Base-by-base conservation (phyloP, 345 rosid species). In the Dovyalis caffra region DNA sequence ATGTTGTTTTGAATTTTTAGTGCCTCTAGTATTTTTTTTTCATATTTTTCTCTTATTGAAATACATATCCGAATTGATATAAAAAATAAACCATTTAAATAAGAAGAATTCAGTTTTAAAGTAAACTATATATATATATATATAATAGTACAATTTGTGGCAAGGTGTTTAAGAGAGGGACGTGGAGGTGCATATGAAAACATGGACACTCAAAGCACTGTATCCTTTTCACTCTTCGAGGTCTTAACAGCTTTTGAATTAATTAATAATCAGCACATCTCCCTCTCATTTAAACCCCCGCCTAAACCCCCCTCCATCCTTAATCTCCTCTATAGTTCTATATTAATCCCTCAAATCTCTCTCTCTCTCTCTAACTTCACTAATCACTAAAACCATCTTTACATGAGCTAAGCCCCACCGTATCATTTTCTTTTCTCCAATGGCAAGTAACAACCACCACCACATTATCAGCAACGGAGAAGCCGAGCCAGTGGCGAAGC, bases 391-490 rank as follows among this genome's bases (percentile, higher is more conserved):
- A 69, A 69, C 53, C 23, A 43, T 26, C 70, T 38, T 29, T 2
- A 51, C 20, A 66, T 79, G 80, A 79, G 74, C 71, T 62, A 66
- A 10, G 56, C 65, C 64, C 49, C 73, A 14, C 71, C 32, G 43
- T 79, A 81, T 81, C 80, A 18, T 38, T 28, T 20, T 65, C 51
- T 18, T 23, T 40, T 16, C 23, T 72, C 76, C 31, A 32, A 84
- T 85, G 86, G 84, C 79, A 34, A 12, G 49, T 66, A 26, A 37
- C 29, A 21, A 38, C 65, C 67, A 72, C 77, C 69, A 77, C 64
- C 45, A 65, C 64, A 28, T 62, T 64, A 68, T 68, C 58, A 37
- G 69, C 86, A 78, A 78, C 82, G 86, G 85, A 70, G 85, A 83
- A 5, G 72, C 71, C 12, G 78, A 74, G 75, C 64, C 26, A 56